phyloP scores from a whole-genome alignment of 805 yeast genomes.

The Priceomyces medius region DNA sequence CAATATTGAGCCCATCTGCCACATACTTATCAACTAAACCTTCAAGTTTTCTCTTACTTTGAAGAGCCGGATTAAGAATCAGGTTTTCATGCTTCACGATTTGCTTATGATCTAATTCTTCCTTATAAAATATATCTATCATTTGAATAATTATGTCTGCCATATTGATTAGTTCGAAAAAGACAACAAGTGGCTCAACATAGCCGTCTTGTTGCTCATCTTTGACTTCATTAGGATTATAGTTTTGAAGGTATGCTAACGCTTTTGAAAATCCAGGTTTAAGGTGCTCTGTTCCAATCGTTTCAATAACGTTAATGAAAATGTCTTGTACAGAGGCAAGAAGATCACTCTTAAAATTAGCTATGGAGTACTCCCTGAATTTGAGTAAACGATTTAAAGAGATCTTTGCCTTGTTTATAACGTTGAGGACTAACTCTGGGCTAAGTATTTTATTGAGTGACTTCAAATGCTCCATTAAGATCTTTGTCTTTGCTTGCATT shows the following conservation, averaged over 20 bases:
- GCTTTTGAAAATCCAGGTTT: conserved; percentile 84
- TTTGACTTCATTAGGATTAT: conserved; percentile 53
- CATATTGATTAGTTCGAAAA: conserved; percentile 86
- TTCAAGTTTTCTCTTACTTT: conserved; percentile 79
- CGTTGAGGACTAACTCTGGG: conserved; percentile 71
- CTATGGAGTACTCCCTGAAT: conserved; percentile 34
- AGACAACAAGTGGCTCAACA: conserved; percentile 82
- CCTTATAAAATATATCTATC: conserved; percentile 86
- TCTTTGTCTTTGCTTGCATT: conserved; percentile 76
- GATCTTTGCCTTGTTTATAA: conserved; percentile 65
- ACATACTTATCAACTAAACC: conserved; percentile 80
- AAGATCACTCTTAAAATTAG: conserved; percentile 30
- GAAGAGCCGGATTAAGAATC: conserved; percentile 73
- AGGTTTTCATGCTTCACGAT: conserved; percentile 72
- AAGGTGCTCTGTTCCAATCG: conserved; percentile 73
- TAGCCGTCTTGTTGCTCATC: conserved; percentile 25
- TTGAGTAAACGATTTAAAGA: conserved; percentile 57
- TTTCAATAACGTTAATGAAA: conserved; percentile 62
- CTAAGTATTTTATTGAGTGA: conserved; percentile 76
- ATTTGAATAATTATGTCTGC: conserved; percentile 92
- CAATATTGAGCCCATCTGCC: conserved; percentile 90
- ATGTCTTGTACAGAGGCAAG: conserved; percentile 52
- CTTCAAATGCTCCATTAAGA: conserved; percentile 70
- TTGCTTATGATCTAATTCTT: conserved; percentile 62
- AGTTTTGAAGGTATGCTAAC: conserved; percentile 61